Evolutionary conservation across 75 land plant genomes (phyloP), one percentile per base, ranked within the genome.

Genomic region (Pinus tabuliformis): DNA sequence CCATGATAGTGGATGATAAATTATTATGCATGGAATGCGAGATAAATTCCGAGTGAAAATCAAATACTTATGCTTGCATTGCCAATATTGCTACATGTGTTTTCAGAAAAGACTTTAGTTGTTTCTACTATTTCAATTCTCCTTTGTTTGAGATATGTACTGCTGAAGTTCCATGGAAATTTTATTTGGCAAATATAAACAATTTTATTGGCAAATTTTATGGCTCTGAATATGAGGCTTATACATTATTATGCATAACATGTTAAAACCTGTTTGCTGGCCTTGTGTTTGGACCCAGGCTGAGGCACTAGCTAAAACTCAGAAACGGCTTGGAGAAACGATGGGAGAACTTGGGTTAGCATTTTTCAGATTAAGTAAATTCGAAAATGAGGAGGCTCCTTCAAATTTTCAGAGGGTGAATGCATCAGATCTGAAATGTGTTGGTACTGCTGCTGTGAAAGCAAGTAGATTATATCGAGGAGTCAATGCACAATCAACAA

Each of bases 391-490:
- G 42, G 74, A 77, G 42, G 65, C 83, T 22, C 37, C 59, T 56
- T 59, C 70, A 37, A 77, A 81, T 59, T 24, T 24, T 68, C 83
- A 72, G 45, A 78, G 57, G 16, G 72, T 64, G 15, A 70, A 81
- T 76, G 83, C 83, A 49, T 8, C 20, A 24, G 74, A 81, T 81
- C 62, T 49, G 22, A 81, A 81, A 73, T 18, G 65, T 49, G 49
- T 81, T 72, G 83, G 62, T 5, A 81, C 83, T 59, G 63, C 80
- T 56, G 83, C 83, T 30, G 83, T 81, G n/a, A 81, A 81, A 78
- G 81, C 56, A 15, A 81, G 83, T 58, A 61, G 83, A 58, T 68
- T 81, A 52, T 71, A 56, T 58, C 52, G 72, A 58, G 83, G 78
- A 56, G 73, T 74, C 21, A 81, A 81, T 70, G 83, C 80, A 49